phyloP scores from a whole-genome alignment of 2,329 filamentous ascomycete species.

The Ilyonectria sp. region DNA sequence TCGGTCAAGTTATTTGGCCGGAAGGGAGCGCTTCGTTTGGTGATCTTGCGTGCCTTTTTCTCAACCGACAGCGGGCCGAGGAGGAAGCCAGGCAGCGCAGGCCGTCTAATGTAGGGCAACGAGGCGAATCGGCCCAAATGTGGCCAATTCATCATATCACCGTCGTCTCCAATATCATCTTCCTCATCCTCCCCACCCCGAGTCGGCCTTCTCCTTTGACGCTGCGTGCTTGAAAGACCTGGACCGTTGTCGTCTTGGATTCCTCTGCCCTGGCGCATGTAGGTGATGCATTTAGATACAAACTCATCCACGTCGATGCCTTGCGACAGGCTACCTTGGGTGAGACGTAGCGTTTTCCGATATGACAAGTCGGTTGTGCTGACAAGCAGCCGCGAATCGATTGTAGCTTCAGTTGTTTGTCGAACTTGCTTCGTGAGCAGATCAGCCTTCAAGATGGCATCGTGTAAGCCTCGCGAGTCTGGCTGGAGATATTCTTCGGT shows the following conservation, averaged over 20 bases:
- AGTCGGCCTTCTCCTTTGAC: slow-evolving; percentile 57
- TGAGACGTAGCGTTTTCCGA: slow-evolving; percentile 82
- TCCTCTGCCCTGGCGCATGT: slow-evolving; percentile 80
- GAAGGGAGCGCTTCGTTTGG: slow-evolving; percentile 80
- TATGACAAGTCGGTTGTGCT: slow-evolving; percentile 84
- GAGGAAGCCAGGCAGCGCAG: slow-evolving; percentile 85
- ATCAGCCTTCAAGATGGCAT: slow-evolving; percentile 78
- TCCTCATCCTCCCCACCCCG: slow-evolving; percentile 64
- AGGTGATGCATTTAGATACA: slow-evolving; percentile 89
- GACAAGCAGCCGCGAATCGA: slow-evolving; percentile 90
- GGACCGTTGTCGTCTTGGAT: slow-evolving; percentile 66
- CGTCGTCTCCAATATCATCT: slow-evolving; percentile 78
- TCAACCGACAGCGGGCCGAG: slow-evolving; percentile 91
- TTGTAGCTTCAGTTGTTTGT: slow-evolving; percentile 91
- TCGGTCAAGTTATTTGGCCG: slow-evolving; percentile 78
- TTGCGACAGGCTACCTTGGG: slow-evolving; percentile 79
- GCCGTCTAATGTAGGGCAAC: slow-evolving; percentile 79
- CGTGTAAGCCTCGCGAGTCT: slow-evolving; percentile 75
- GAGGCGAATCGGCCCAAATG: slow-evolving; percentile 85
- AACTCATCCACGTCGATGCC: slow-evolving; percentile 94
- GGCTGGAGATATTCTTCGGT: slow-evolving; percentile 80
- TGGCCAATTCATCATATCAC: slow-evolving; percentile 88
- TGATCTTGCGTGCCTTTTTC: slow-evolving; percentile 81
- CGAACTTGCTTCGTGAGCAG: slow-evolving; percentile 77
- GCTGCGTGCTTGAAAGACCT: slow-evolving; percentile 66